Evolutionary conservation across 345 rosid genomes (phyloP), one percentile per base, ranked within the genome.

Genomic region (Hibiscus trionum): DNA sequence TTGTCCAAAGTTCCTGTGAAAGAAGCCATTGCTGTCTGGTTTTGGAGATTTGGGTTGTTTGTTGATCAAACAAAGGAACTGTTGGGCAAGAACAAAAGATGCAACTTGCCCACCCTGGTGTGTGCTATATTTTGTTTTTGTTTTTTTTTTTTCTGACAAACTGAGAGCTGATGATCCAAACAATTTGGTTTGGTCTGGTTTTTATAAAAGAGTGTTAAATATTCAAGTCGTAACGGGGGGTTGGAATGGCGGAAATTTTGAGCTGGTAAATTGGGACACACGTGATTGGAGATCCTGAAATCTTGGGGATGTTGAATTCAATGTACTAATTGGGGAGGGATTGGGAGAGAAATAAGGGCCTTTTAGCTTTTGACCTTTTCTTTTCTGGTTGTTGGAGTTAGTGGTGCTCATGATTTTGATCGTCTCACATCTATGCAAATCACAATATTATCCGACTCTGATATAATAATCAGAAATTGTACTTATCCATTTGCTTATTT

Each of bases 1-100:
- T 94, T 94, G 82, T 94, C 98, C 76, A 91, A 80, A 71, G 98
- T 94, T 78, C 98, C 98, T 0, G 98, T 91, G 87, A 94, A 94
- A 62, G 97, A 94, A 62, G 97, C 59, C 97, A 90, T 86, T 57
- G 21, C 76, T 16, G 7, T 21, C 47, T 27, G 8, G 62, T 15
- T 27, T 65, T 11, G 6, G 3, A 21, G 24, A 21, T 21, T 21
- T 21, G 24, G 24, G 24, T 21, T 21, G 24, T 21, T 21, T 21
- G 24, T 21, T 21, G 56, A 52, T 15, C 8, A 5, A 52, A 52
- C 56, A 68, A 55, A 57, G 63, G 57, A 21, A 56, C 9, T 24
- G 35, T 19, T 37, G n/a, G 61, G 65, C 69, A 39, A 56, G 29
- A 74, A 58, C 8, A 73, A 39, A 15, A 50, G 55, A 50, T 14